Evolutionary conservation across 2,329 filamentous ascomycete genomes (phyloP).

Genomic region (Talaromyces albobiverticillius): DNA sequence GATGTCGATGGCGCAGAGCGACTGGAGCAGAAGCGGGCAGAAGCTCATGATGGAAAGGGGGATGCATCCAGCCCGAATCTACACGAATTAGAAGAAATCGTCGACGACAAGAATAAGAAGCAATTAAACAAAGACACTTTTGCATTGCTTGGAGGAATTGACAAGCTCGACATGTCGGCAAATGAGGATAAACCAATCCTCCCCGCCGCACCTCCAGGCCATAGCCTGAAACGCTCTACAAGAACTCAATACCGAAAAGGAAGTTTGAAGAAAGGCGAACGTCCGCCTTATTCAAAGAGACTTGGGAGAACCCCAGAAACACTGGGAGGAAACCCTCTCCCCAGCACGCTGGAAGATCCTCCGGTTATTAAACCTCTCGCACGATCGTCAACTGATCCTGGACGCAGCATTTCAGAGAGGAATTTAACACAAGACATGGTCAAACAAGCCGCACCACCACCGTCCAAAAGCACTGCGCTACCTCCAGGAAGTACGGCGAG

Average conservation of each 20-base stretch:
- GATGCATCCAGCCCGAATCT: constrained; percentile 62
- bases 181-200: constrained; percentile 81
- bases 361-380: constrained; percentile 31
- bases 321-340: constrained; percentile 52
- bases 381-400: constrained; percentile 36
- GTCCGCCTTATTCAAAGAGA: constrained; percentile 72
- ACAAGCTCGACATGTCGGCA: constrained; percentile 41
- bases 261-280: constrained; percentile 76
- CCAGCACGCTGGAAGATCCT: constrained; percentile 34
- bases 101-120: constrained; percentile 67
- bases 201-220: constrained; percentile 68
- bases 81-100: constrained; percentile 71
- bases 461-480: constrained; percentile 13
- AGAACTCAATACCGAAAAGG: constrained; percentile 88
- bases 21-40: constrained; percentile 69
- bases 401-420: constrained; percentile 20
- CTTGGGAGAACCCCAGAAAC: constrained; percentile 62
- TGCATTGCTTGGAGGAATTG: constrained; percentile 46
- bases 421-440: background rate
- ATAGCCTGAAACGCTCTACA: constrained; percentile 82
- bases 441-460: background rate
- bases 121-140: constrained; percentile 67
- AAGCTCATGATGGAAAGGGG: constrained; percentile 49
- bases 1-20: constrained; percentile 83
- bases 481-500: constrained; percentile 20